Percentiles rank a stretch among this genome's conserved stretches.
phyloP scores from a whole-genome alignment of 352 stramenopile genomes.

The Globisporangium spinosum region DNA sequence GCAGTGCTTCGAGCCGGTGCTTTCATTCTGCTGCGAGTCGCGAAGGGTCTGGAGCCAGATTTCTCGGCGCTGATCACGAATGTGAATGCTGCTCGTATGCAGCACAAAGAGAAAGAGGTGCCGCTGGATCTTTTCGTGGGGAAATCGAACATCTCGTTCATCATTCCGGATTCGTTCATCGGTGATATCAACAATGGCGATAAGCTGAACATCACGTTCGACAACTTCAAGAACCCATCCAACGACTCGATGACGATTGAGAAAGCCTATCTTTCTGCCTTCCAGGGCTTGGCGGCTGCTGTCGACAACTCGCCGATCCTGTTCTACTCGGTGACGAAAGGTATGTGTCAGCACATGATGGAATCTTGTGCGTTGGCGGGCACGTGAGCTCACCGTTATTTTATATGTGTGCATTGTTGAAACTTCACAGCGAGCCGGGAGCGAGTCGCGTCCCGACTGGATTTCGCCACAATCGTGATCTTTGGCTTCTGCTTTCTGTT shows the following conservation, averaged over 20 bases:
- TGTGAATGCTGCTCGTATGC: slow-evolving; percentile 43
- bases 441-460: slow-evolving; percentile 53
- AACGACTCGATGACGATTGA: slow-evolving; percentile 61
- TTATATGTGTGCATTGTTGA: background rate
- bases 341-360: slow-evolving; percentile 7
- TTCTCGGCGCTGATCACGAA: slow-evolving; percentile 59
- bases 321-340: slow-evolving; percentile 40
- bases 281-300: slow-evolving; percentile 45
- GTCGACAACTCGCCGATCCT: slow-evolving; percentile 58
- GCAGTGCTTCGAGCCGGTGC: slow-evolving; percentile 49
- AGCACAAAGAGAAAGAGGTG: slow-evolving; percentile 26
- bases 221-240: slow-evolving; percentile 55
- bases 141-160: slow-evolving; percentile 66
- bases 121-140: slow-evolving; percentile 49
- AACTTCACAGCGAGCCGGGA: slow-evolving; percentile 32
- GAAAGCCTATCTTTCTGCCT: slow-evolving; percentile 69
- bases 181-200: slow-evolving; percentile 77
- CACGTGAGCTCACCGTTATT: background rate
- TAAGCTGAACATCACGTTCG: slow-evolving; percentile 55
- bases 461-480: slow-evolving; percentile 65
- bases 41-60: slow-evolving; percentile 42
- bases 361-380: background rate
- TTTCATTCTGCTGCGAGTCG: slow-evolving; percentile 71
- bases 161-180: slow-evolving; percentile 53
- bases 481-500: slow-evolving; percentile 80